These are phyloP conservation scores for Aureobasidium melanogenum DNA, from an alignment of 2,329 filamentous ascomycete genomes.

Conservation along the genomic window DNA sequence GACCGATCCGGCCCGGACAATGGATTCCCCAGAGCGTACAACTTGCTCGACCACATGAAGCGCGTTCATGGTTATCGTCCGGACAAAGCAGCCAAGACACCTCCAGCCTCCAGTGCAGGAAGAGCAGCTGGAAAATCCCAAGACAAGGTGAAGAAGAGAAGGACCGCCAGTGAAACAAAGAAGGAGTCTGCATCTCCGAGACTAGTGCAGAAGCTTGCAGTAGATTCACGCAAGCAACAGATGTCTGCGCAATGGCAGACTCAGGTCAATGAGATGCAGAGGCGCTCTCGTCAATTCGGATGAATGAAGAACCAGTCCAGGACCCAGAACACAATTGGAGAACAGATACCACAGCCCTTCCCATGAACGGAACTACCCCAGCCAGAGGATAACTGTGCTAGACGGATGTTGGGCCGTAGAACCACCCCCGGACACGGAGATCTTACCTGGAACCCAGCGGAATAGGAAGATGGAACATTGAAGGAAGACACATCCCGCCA, in stretches of 20 bases:
- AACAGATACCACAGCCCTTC: not conserved
- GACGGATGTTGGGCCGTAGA: too few species aligned
- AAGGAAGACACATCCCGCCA: not conserved
- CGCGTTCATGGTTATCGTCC: conserved; percentile 62
- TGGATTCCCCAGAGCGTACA: conserved; percentile 92
- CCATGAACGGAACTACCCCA: not conserved
- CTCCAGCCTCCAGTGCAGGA: conserved; percentile 2
- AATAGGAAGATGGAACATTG: too few species aligned
- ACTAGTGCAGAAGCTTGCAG: not conserved
- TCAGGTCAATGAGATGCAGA: conserved; percentile 1
- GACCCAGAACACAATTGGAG: not conserved
- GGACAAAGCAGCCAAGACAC: conserved; percentile 16
- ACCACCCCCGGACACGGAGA: not conserved
- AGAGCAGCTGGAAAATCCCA: not conserved
- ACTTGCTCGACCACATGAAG: conserved; percentile 94
- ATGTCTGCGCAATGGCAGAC: conserved; percentile 1
- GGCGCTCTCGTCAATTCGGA: not conserved
- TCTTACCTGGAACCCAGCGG: not conserved
- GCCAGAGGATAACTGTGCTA: not conserved
- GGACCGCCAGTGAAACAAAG: not conserved
- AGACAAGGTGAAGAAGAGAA: conserved; percentile 11
- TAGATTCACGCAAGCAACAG: not conserved
- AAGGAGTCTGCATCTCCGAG: conserved; percentile 2
- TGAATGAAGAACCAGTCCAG: conserved; percentile 2
- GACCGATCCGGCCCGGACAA: conserved; percentile 74